A percentile compares a stretch with the other conserved stretches of the same genome.
Conservation (phyloP, 306 rosid species). For the Hippophae rhamnoides region DNA sequence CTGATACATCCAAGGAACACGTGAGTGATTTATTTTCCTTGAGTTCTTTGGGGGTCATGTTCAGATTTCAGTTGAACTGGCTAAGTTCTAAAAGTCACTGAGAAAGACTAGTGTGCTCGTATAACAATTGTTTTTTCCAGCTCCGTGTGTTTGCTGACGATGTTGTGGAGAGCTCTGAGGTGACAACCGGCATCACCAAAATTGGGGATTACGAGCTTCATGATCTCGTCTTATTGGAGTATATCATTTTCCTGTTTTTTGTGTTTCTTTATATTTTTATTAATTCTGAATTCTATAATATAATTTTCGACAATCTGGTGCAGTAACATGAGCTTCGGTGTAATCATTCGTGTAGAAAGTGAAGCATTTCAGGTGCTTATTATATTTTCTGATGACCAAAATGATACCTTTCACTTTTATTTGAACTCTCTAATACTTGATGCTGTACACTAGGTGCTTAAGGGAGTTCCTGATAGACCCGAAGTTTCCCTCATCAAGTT, state of each 20-base stretch:
- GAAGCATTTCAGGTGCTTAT: slow-evolving; percentile 87
- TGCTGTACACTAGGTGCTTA: slow-evolving; percentile 61
- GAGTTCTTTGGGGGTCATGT: slow-evolving; percentile 1
- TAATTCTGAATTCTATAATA: slow-evolving; percentile 4
- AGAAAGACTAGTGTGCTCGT: slow-evolving; percentile 8
- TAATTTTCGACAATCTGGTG: slow-evolving; percentile 23
- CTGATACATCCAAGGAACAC: slow-evolving; percentile 94
- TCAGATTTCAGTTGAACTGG: slow-evolving; percentile 9
- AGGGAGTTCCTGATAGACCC: slow-evolving; percentile 85
- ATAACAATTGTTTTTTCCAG: slow-evolving; percentile 28
- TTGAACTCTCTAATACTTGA: slow-evolving; percentile 7
- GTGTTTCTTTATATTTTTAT: slow-evolving; percentile 4
- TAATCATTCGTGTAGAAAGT: slow-evolving; percentile 86
- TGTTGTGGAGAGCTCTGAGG: slow-evolving; percentile 98
- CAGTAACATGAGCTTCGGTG: slow-evolving; percentile 91
- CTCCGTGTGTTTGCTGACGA: slow-evolving; percentile 96
- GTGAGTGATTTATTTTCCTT: slow-evolving; percentile 40
- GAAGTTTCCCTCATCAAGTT: slow-evolving; percentile 75
- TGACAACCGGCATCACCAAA: slow-evolving; percentile 80
- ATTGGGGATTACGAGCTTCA: slow-evolving; percentile 96
- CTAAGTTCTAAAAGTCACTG: slow-evolving; percentile 3
- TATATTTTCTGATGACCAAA: background rate
- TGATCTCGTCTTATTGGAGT: slow-evolving; percentile 95
- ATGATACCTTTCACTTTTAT: background rate
- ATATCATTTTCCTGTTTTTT: slow-evolving; percentile 21